Evolutionary conservation across 352 stramenopile species (phyloP).

Genomic region (Globisporangium emineosum): DNA sequence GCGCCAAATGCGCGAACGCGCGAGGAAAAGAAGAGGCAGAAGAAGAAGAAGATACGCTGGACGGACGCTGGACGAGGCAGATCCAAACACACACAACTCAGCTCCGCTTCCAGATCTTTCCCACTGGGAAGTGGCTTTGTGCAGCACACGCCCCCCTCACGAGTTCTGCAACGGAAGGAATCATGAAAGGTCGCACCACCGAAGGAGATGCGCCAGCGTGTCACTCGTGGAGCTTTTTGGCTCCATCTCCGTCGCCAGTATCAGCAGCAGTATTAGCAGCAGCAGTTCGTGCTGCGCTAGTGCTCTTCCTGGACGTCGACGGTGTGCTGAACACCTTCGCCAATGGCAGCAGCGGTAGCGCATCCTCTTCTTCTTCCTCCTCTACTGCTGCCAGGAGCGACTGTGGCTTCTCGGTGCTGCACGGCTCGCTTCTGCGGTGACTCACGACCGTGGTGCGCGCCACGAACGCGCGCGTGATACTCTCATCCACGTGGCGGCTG

Average conservation of each 20-base stretch:
- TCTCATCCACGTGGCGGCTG: slow-evolving; percentile 8
- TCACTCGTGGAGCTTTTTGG: background rate
- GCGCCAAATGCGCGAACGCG: background rate
- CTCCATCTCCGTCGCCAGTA: slow-evolving; percentile 1
- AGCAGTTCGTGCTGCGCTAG: background rate
- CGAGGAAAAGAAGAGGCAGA: background rate
- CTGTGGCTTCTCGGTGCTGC: slow-evolving; percentile 3
- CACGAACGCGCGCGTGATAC: slow-evolving; percentile 1
- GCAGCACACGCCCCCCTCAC: background rate
- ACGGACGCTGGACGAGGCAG: too few relatives aligned
- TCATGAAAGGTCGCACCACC: too few relatives aligned
- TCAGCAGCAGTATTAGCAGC: background rate
- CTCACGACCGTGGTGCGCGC: background rate
- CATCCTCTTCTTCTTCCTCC: background rate
- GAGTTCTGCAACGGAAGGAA: too few relatives aligned
- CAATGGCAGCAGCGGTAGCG: too few relatives aligned
- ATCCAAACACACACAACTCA: background rate
- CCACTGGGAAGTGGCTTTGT: too few relatives aligned
- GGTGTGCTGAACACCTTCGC: slow-evolving; percentile 2
- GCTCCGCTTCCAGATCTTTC: background rate
- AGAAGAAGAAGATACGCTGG: too few relatives aligned
- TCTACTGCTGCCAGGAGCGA: background rate
- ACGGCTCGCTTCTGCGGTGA: slow-evolving; percentile 2
- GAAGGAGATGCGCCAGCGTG: background rate
- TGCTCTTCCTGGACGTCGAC: slow-evolving; percentile 8